phyloP scores from a whole-genome alignment of 331 rosid species.

The Phaseolus coccineus region DNA sequence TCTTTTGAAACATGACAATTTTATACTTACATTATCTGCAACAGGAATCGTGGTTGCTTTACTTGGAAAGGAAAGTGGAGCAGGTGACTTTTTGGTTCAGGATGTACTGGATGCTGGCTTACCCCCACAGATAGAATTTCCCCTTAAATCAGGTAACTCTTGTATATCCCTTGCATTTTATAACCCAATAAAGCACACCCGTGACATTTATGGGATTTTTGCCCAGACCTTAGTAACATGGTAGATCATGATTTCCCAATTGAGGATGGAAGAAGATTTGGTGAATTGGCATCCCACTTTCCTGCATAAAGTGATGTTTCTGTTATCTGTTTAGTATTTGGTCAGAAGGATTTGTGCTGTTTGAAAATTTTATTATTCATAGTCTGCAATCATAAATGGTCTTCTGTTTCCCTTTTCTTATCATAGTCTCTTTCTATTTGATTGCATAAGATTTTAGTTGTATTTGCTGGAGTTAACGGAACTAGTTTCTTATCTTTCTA shows the following conservation, averaged over 20 bases:
- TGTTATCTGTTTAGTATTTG: conserved; percentile 16
- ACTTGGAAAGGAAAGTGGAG: conserved; percentile 76
- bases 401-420: conserved; percentile 32
- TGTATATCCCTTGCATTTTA: conserved; percentile 38
- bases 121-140: conserved; percentile 82
- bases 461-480: neutral
- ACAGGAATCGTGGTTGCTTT: conserved; percentile 81
- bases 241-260: conserved; percentile 24
- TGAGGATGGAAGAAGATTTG: conserved; percentile 16
- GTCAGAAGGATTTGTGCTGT: conserved; percentile 15
- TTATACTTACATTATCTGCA: conserved; percentile 43
- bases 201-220: conserved; percentile 6
- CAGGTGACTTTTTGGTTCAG: conserved; percentile 79
- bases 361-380: conserved; percentile 26
- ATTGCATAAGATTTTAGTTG: conserved; percentile 17
- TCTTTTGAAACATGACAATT: conserved; percentile 36
- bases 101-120: conserved; percentile 93
- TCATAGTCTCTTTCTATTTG: neutral
- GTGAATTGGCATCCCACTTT: conserved; percentile 29
- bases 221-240: neutral
- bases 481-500: conserved; percentile 30
- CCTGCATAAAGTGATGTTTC: conserved; percentile 17
- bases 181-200: conserved; percentile 21
- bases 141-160: conserved; percentile 70
- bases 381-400: neutral